Conservation (phyloP, 1,284 basidiomycete species). For the Austroboletus olivaceoglutinosus region DNA sequence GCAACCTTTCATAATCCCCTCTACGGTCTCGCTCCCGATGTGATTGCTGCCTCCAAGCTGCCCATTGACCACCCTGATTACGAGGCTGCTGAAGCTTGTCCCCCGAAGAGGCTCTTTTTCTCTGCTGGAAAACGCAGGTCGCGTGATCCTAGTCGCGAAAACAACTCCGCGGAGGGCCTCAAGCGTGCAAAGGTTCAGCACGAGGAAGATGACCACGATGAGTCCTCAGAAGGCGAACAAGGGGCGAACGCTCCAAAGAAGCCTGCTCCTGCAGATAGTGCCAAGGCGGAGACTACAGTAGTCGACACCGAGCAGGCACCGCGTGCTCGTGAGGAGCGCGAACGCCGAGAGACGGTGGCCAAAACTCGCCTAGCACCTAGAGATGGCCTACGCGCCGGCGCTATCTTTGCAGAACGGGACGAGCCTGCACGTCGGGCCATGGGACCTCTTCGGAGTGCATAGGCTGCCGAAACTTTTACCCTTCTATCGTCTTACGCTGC, state of each 20-base stretch:
- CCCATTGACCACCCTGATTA: conserved; percentile 34
- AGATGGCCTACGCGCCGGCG: conserved; percentile 33
- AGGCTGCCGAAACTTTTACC: not conserved
- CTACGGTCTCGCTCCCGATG: conserved; percentile 24
- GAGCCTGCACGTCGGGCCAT: conserved; percentile 30
- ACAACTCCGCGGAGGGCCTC: not conserved
- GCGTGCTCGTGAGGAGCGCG: conserved; percentile 24
- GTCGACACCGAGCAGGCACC: conserved; percentile 7
- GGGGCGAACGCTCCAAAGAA: conserved; percentile 1
- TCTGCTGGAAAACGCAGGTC: conserved; percentile 21
- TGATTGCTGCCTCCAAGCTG: conserved; percentile 29
- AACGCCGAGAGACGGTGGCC: conserved; percentile 20
- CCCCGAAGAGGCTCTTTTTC: conserved; percentile 27
- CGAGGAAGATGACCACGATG: conserved; percentile 6
- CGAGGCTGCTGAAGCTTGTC: conserved; percentile 29
- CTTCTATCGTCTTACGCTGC: not conserved
- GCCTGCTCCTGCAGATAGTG: not conserved
- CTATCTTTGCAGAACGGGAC: conserved; percentile 28
- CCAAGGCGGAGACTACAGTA: conserved; percentile 2
- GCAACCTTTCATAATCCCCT: conserved; percentile 35
- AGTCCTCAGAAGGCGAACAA: conserved; percentile 17
- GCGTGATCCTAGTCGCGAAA: conserved; percentile 24
- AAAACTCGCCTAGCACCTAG: conserved; percentile 23
- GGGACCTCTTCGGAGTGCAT: conserved; percentile 27
- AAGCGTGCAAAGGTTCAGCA: conserved; percentile 12